Conservation (phyloP, 2,329 filamentous ascomycete species). For the Gnomoniopsis sp. region DNA sequence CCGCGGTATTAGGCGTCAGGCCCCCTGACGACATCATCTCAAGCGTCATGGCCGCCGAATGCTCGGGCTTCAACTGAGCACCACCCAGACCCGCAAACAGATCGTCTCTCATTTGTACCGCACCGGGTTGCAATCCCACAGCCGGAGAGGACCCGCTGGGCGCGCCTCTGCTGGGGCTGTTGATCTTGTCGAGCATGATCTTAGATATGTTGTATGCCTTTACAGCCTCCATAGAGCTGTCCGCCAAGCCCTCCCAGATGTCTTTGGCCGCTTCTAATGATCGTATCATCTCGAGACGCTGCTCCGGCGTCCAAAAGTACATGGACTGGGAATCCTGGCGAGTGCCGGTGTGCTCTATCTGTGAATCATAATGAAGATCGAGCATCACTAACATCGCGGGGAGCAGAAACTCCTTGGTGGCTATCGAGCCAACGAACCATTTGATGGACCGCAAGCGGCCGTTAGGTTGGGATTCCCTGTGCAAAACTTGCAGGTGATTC, state of each 20-base stretch:
- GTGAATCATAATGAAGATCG: slow-evolving; percentile 71
- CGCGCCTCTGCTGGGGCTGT: slow-evolving; percentile 36
- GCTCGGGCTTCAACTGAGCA: slow-evolving; percentile 32
- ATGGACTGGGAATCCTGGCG: slow-evolving; percentile 40
- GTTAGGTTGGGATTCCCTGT: slow-evolving; percentile 68
- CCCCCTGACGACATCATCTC: slow-evolving; percentile 38
- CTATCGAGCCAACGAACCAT: slow-evolving; percentile 76
- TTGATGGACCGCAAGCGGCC: slow-evolving; percentile 70
- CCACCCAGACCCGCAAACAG: slow-evolving; percentile 24
- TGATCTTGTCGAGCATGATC: slow-evolving; percentile 80
- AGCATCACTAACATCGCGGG: slow-evolving; percentile 81
- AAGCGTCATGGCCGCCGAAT: slow-evolving; percentile 39
- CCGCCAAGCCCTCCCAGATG: slow-evolving; percentile 77
- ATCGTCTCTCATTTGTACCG: slow-evolving; percentile 21
- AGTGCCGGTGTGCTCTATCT: slow-evolving; percentile 39
- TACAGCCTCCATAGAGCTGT: slow-evolving; percentile 82
- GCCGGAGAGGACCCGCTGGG: slow-evolving; percentile 10
- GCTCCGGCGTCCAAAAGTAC: slow-evolving; percentile 54
- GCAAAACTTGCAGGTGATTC: slow-evolving; percentile 70
- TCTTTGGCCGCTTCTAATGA: slow-evolving; percentile 68
- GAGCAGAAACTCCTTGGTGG: slow-evolving; percentile 80
- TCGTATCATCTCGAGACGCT: slow-evolving; percentile 71
- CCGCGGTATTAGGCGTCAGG: slow-evolving; percentile 29
- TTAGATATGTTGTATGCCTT: slow-evolving; percentile 80
- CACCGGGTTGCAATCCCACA: slow-evolving; percentile 9